Evolutionary conservation across 1,284 basidiomycete species (phyloP), one percentile per base, ranked within the genome.

Genomic region (Ceratobasidium papillatum): DNA sequence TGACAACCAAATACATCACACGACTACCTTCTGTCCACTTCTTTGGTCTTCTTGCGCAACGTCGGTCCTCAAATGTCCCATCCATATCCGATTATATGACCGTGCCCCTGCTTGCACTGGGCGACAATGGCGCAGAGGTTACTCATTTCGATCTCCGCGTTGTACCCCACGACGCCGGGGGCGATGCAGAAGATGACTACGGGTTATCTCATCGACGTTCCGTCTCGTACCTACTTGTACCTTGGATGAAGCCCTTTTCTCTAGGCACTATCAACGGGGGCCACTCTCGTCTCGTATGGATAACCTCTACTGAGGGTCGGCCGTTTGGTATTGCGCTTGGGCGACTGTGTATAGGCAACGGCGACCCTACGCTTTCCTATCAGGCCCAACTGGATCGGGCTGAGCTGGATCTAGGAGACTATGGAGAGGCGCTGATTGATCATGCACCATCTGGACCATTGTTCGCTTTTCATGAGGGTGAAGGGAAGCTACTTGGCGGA

Each of bases 381-480:
- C 56, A 72, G 32, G 30, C 69, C 1, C 69, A 43, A 30, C 30
- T 72, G 56, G 22, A 51, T 47, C 30, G 38, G 58, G n/a, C 69
- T 14, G 43, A 32, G 34, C 45, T 72, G 30, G 69, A 72, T 51
- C 32, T 72, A 17, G 69, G 69, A 43, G 45, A 59, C 1, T 72
- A 72, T 38, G 56, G 58, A 27, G 27, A 52, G 12, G 56, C 58
- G 5, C 11, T 62, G 43, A 25, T 22, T 7, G 34, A 49, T 8
- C 45, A 51, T n/a, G 27, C 56, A 30, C 56, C 56, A 12, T 52
- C 58, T 12, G 69, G 58, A 8, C 56, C 69, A 9, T 11, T 72
- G 30, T 72, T 72, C 38, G 69, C 47, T 1, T 72, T 72, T 61
- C 58, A 62, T 19, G 58, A 72, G 22, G 69, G 69, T 17, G 69